Percentiles rank a stretch among this genome's conserved stretches.
Evolutionary conservation across 2,329 filamentous ascomycete species (phyloP).

Genomic region (Venturiaceae sp.): DNA sequence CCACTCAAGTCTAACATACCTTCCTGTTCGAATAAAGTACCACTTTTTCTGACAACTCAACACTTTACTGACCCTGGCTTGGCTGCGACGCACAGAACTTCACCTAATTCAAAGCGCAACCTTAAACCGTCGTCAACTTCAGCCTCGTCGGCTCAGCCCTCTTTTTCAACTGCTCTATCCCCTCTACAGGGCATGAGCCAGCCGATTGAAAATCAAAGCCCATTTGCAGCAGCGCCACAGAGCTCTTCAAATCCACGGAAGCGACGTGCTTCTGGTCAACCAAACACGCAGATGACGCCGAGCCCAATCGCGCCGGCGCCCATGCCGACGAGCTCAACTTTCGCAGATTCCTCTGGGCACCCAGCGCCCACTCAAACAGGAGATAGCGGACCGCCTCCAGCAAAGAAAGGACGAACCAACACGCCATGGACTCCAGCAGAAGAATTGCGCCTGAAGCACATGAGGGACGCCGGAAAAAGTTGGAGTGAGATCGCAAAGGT

Average conservation of each 20-base stretch:
- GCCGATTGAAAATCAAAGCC: neutral
- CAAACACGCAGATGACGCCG: slow-evolving; percentile 1
- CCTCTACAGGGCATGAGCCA: neutral
- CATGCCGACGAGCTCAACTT: slow-evolving; percentile 8
- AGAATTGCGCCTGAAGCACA: slow-evolving; percentile 82
- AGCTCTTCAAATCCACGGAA: slow-evolving; percentile 21
- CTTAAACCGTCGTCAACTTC: slow-evolving; percentile 14
- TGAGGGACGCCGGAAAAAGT: slow-evolving; percentile 86
- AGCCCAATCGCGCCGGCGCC: slow-evolving; percentile 14
- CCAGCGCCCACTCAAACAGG: neutral
- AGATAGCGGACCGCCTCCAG: slow-evolving; percentile 23
- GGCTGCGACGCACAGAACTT: neutral
- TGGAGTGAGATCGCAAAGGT: slow-evolving; percentile 99
- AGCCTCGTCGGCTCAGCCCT: slow-evolving; percentile 2
- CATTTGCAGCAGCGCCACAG: neutral
- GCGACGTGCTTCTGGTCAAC: slow-evolving; percentile 22
- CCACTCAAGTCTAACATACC: neutral
- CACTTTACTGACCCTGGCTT: slow-evolving; percentile 4
- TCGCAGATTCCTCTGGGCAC: slow-evolving; percentile 4
- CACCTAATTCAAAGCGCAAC: slow-evolving; percentile 3
- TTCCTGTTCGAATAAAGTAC: neutral
- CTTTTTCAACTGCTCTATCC: neutral
- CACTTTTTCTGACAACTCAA: neutral
- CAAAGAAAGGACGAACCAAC: slow-evolving; percentile 95
- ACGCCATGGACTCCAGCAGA: slow-evolving; percentile 96